Percentiles rank a stretch among this genome's conserved stretches.
Evolutionary conservation across 169 alveolate species (phyloP).

Genomic region (Neospora caninum): DNA sequence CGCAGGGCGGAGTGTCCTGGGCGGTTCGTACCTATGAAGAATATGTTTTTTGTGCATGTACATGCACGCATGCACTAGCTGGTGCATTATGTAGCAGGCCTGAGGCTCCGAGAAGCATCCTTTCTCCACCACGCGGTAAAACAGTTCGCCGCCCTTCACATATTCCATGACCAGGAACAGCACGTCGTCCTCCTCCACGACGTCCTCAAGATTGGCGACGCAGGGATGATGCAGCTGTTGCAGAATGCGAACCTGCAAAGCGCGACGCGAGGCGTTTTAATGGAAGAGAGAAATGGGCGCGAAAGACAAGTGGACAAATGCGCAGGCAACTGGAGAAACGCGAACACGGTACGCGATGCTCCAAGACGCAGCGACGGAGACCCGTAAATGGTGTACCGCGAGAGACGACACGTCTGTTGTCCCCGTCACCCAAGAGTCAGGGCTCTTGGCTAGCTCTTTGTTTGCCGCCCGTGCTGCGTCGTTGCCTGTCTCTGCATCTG

Average conservation of each 20-base stretch:
- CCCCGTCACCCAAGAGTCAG: too few relatives aligned
- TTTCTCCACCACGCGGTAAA: constrained; percentile 76
- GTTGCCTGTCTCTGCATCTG: too few relatives aligned
- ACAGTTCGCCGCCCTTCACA: constrained; percentile 86
- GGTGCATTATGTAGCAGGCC: constrained; percentile 72
- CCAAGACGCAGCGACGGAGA: too few relatives aligned
- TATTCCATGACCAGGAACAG: constrained; percentile 81
- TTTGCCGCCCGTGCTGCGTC: too few relatives aligned
- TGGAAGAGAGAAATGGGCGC: not conserved
- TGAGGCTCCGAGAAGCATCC: constrained; percentile 73
- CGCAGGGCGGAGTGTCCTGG: too few relatives aligned
- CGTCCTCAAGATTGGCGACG: constrained; percentile 71
- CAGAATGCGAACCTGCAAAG: constrained; percentile 69
- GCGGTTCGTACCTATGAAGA: constrained; percentile 63
- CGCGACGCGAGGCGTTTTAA: not conserved
- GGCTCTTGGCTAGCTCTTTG: too few relatives aligned
- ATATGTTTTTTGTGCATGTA: constrained; percentile 70
- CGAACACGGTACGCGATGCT: too few relatives aligned
- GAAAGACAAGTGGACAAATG: too few relatives aligned
- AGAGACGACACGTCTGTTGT: too few relatives aligned
- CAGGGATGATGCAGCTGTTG: constrained; percentile 71
- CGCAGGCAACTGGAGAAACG: too few relatives aligned
- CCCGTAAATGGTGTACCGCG: too few relatives aligned
- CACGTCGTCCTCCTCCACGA: constrained; percentile 70
- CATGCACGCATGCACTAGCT: constrained; percentile 69